Evolutionary conservation across 768 basidiomycete genomes (phyloP).

Genomic region (Tylopilus cervinicoccineus): DNA sequence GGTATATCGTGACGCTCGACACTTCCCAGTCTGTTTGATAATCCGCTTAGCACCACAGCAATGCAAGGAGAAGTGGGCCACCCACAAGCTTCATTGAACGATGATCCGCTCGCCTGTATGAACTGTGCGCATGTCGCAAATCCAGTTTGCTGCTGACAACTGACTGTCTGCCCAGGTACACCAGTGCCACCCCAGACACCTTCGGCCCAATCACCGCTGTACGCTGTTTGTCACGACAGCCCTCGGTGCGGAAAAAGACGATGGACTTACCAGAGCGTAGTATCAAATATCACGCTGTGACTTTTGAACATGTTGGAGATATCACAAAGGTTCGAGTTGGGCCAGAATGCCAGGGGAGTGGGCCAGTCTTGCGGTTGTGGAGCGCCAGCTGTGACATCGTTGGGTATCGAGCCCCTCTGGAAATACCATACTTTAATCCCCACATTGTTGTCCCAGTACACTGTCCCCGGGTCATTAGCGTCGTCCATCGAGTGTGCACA

Average conservation of each 20-base stretch:
- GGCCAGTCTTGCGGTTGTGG: slow-evolving; percentile 81
- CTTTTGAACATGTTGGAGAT: slow-evolving; percentile 76
- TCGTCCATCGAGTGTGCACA: not conserved
- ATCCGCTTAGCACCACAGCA: slow-evolving; percentile 1
- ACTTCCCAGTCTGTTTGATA: slow-evolving; percentile 72
- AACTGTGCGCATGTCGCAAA: slow-evolving; percentile 77
- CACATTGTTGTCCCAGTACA: slow-evolving; percentile 45
- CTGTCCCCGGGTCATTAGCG: slow-evolving; percentile 7
- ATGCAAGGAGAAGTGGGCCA: slow-evolving; percentile 19
- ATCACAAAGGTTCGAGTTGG: slow-evolving; percentile 61
- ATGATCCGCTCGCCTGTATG: slow-evolving; percentile 65
- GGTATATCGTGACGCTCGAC: slow-evolving; percentile 69
- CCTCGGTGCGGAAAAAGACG: not conserved
- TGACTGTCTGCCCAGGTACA: slow-evolving; percentile 80
- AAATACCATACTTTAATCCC: slow-evolving; percentile 87
- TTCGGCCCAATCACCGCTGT: slow-evolving; percentile 87
- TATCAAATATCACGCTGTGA: slow-evolving; percentile 80
- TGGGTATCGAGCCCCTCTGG: slow-evolving; percentile 65
- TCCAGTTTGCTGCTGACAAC: slow-evolving; percentile 82
- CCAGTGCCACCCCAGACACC: slow-evolving; percentile 70
- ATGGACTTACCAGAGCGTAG: slow-evolving; percentile 64
- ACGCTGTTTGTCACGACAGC: slow-evolving; percentile 4
- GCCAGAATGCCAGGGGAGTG: slow-evolving; percentile 73
- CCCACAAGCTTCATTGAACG: slow-evolving; percentile 78
- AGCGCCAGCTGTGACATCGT: slow-evolving; percentile 68